phyloP scores from a whole-genome alignment of 169 alveolate genomes.

The Blepharisma undulans region DNA sequence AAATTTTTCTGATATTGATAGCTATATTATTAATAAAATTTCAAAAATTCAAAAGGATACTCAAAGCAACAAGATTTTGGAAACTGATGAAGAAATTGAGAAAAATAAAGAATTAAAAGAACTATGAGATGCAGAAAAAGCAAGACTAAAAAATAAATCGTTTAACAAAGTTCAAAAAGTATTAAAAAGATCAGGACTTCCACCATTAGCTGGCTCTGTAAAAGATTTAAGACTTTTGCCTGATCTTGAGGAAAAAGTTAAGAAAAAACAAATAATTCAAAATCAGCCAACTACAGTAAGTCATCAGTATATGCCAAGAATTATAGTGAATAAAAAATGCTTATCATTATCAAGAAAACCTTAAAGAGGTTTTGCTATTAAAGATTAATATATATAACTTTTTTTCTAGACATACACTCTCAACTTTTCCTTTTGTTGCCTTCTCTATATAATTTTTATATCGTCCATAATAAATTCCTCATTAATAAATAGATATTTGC shows the following conservation, averaged over 20 bases:
- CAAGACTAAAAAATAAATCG: neutral
- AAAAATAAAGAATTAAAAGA: neutral
- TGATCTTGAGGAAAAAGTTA: neutral
- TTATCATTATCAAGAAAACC: neutral
- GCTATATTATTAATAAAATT: neutral
- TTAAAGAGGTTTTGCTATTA: neutral
- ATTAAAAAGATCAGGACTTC: neutral
- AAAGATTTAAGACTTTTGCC: neutral
- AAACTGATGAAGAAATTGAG: neutral
- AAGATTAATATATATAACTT: too few species aligned
- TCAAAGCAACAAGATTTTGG: neutral
- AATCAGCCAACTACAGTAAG: neutral
- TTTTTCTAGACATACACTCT: too few species aligned
- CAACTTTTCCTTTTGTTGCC: too few species aligned
- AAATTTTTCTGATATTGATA: neutral
- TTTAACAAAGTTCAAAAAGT: constrained; percentile 17
- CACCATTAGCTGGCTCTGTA: constrained; percentile 20
- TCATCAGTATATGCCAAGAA: neutral
- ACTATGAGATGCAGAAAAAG: neutral
- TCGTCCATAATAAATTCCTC: too few species aligned
- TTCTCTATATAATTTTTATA: too few species aligned
- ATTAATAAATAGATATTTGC: neutral
- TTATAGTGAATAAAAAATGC: neutral
- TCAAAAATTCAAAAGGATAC: neutral
- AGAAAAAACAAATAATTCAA: neutral